These are phyloP conservation scores for Polygonum aviculare DNA, from an alignment of 148 eudicot genomes.

Conservation along the genomic window DNA sequence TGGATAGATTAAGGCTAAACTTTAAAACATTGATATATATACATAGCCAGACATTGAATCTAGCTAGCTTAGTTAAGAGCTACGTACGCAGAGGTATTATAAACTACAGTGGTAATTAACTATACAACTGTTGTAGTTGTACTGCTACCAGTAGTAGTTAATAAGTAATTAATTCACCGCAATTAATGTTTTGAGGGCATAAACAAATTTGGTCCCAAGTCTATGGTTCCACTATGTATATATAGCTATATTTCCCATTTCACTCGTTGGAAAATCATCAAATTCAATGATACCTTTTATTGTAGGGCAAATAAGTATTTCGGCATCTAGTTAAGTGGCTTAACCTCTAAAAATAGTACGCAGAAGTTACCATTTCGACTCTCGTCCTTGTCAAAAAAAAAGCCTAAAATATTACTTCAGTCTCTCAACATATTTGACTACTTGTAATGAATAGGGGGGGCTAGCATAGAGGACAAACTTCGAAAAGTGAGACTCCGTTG, in stretches of 20 bases:
- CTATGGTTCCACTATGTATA: neutral
- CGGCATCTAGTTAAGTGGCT: neutral
- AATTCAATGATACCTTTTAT: neutral
- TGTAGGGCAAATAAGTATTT: neutral
- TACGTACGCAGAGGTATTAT: neutral
- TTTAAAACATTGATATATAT: neutral
- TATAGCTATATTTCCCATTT: neutral
- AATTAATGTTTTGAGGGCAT: conserved; percentile 1
- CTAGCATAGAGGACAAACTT: too few species aligned
- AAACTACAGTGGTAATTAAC: neutral
- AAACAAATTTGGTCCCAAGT: conserved; percentile 4
- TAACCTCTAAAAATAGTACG: too few species aligned
- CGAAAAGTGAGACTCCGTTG: too few species aligned
- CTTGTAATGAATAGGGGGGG: too few species aligned
- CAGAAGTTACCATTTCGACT: too few species aligned
- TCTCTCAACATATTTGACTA: neutral
- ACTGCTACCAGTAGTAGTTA: neutral
- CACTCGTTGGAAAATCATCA: neutral
- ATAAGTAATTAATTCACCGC: neutral
- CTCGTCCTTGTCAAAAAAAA: too few species aligned
- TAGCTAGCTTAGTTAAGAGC: neutral
- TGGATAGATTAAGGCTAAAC: neutral
- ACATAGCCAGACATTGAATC: neutral
- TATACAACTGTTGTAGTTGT: neutral
- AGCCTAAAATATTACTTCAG: too few species aligned